phyloP scores from a whole-genome alignment of 495 filamentous ascomycete species.

The Penicillium steckii region DNA sequence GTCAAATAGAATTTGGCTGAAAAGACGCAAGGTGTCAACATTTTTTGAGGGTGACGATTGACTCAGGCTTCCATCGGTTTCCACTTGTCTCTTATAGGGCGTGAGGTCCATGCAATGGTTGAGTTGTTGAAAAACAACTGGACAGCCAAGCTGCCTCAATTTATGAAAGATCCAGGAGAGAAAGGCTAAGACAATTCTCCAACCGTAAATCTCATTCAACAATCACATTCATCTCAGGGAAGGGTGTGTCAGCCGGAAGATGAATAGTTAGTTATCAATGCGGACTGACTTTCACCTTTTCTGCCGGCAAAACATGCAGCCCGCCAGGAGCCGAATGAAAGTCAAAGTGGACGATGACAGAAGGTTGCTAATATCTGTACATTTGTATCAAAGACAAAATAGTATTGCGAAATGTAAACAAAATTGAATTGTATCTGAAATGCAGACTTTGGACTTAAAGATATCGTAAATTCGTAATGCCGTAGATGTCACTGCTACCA shows the following conservation, averaged over 20 bases:
- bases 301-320: constrained; percentile 9
- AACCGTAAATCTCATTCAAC: too few relatives aligned
- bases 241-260: background rate
- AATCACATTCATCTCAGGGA: background rate
- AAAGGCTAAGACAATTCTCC: too few relatives aligned
- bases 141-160: background rate
- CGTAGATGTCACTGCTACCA: background rate
- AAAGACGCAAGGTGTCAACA: constrained; percentile 15
- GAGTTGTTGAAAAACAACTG: background rate
- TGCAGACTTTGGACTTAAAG: too few relatives aligned
- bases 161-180: too few relatives aligned
- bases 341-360: background rate
- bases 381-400: too few relatives aligned
- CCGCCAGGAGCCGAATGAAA: background rate
- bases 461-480: too few relatives aligned
- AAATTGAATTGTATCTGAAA: too few relatives aligned
- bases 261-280: background rate
- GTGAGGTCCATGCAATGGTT: background rate
- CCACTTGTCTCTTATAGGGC: constrained; percentile 25
- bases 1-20: constrained; percentile 11
- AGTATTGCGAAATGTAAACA: too few relatives aligned
- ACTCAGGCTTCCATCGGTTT: constrained; percentile 32
- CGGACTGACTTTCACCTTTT: constrained; percentile 9
- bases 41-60: constrained; percentile 9
- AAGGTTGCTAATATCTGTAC: too few relatives aligned